Evolutionary conservation across 2,329 filamentous ascomycete species (phyloP), one percentile per base, ranked within the genome.

Genomic region (Penicillium sclerotiorum): DNA sequence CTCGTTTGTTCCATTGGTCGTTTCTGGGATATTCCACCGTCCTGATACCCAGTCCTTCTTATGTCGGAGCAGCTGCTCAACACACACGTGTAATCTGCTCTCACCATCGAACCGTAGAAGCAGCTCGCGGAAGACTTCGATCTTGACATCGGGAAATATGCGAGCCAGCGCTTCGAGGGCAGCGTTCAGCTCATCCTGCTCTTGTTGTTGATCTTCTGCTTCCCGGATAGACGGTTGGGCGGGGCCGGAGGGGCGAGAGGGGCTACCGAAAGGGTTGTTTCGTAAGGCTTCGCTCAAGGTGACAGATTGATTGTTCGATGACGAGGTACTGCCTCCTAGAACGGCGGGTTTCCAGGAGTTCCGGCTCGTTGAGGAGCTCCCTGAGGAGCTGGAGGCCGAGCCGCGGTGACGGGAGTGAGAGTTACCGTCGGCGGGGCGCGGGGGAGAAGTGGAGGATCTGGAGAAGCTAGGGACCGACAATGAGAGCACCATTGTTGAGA

Each of bases 51-150:
- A 78, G 59, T 74, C 67, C 36, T 71, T 64, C 52, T 76, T 74
- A 53, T 77, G 68, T 33, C 72, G 68, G 39, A 77, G 58, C 6
- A 78, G 62, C 61, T 78, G 74, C 51, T 77, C 75, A 8, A 74
- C 73, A 46, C 73, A 76, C 25, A 78, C 69, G 42, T 76, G 68
- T 8, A 78, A 58, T 44, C 74, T 66, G 52, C 76, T 78, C 38
- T 72, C 61, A 9, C 74, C 75, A 51, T 77, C 74, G 53, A 78
- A 78, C 11, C 70, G 70, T 5, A 70, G 56, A 17, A 78, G 64
- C 22, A 78, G 56, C 58, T 78, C 76, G 6, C 76, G 73, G 35
- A 78, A 74, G 5, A 77, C 75, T 50, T 78, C 76, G 45, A 73
- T 59, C 42, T 71, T 71, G 35, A 77, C 65, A 50, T 77, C 74